Evolutionary conservation across 352 stramenopile genomes (phyloP).

Genomic region (Halophytophthora polymorphica): DNA sequence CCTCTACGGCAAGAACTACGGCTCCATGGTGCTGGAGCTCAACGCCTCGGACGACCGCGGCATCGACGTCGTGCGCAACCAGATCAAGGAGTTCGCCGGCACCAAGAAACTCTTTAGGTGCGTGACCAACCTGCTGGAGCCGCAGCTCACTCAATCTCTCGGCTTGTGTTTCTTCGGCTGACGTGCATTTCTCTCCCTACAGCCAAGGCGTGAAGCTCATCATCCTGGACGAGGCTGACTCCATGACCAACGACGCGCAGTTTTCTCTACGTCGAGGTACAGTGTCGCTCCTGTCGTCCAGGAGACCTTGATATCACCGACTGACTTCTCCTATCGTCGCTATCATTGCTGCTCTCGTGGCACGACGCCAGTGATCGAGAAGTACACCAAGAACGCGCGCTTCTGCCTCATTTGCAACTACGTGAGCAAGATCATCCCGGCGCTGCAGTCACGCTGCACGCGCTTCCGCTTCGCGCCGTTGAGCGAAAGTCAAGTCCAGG

Average conservation of each 20-base stretch:
- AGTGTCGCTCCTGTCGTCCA: neutral
- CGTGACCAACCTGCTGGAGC: neutral
- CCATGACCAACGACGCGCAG: constrained; percentile 97
- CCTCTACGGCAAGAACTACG: constrained; percentile 95
- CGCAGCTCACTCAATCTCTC: neutral
- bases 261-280: constrained; percentile 91
- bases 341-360: neutral
- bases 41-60: constrained; percentile 97
- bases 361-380: constrained; percentile 90
- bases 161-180: neutral
- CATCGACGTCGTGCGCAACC: constrained; percentile 96
- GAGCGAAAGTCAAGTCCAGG: constrained; percentile 67
- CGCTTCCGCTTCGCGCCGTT: constrained; percentile 85
- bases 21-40: constrained; percentile 95
- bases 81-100: constrained; percentile 98
- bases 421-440: constrained; percentile 98
- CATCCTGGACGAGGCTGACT: constrained; percentile 98
- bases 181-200: neutral
- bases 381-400: constrained; percentile 97
- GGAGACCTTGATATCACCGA: neutral
- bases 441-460: constrained; percentile 96
- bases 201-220: constrained; percentile 94
- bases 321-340: neutral
- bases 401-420: constrained; percentile 99
- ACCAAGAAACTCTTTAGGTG: constrained; percentile 95